Conservation (phyloP, 148 eudicot genomes). For the Vaccinium macrocarpon region DNA sequence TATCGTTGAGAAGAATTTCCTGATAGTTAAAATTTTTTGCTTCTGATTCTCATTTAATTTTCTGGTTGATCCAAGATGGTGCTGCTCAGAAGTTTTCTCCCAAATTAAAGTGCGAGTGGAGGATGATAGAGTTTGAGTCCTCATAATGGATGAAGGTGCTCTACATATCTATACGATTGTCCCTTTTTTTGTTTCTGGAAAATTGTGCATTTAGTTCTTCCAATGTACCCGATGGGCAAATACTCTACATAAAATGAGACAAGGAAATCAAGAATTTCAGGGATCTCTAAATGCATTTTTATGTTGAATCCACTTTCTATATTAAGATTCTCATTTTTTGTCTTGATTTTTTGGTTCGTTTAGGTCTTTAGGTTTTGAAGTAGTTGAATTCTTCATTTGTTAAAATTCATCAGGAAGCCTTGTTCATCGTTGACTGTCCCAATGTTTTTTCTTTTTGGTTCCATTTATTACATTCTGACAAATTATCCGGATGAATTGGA, state of each 20-base stretch:
- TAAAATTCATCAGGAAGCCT: neutral
- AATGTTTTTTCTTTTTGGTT: neutral
- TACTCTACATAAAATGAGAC: neutral
- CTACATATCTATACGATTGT: neutral
- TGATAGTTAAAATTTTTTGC: neutral
- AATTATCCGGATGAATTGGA: neutral
- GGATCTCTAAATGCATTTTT: neutral
- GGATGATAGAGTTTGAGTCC: neutral
- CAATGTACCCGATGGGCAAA: neutral
- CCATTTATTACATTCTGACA: neutral
- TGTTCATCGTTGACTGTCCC: neutral
- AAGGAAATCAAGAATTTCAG: neutral
- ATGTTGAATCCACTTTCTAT: neutral
- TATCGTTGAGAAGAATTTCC: neutral
- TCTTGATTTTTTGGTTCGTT: neutral
- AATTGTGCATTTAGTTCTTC: neutral
- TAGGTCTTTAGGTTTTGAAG: neutral
- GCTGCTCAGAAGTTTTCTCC: neutral
- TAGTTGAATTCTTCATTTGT: neutral
- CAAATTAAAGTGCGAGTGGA: neutral
- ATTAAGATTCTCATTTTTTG: neutral
- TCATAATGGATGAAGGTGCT: neutral
- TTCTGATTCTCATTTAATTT: neutral
- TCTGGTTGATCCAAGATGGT: neutral
- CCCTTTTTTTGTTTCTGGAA: neutral